These are phyloP conservation scores for Daldinia bambusicola DNA, from an alignment of 495 filamentous ascomycete species.

Conservation along the genomic window DNA sequence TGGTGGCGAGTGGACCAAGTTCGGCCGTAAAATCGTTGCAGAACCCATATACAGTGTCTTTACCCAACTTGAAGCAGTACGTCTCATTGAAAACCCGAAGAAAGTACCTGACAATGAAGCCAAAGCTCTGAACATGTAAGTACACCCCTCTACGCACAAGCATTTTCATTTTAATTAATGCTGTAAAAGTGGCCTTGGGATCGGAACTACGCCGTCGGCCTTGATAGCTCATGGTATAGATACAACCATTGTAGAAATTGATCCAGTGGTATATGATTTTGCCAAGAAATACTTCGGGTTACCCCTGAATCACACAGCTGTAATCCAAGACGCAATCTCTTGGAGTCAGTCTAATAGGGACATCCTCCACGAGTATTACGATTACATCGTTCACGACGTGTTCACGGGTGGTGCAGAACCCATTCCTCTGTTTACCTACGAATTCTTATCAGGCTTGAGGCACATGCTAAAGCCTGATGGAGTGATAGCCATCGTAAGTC, in stretches of 20 bases:
- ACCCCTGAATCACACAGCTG: conserved; percentile 77
- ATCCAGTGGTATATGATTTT: conserved; percentile 86
- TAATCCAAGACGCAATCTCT: conserved; percentile 81
- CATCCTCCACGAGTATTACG: conserved; percentile 62
- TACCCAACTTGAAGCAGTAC: conserved; percentile 88
- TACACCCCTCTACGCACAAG: conserved; percentile 8
- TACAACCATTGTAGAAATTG: conserved; percentile 93
- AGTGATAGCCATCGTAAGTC: conserved; percentile 86
- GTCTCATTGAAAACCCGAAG: conserved; percentile 72
- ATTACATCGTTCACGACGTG: conserved; percentile 98
- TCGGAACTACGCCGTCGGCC: conserved; percentile 89
- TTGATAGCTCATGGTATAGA: conserved; percentile 87
- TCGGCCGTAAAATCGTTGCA: conserved; percentile 63
- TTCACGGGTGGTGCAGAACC: conserved; percentile 97
- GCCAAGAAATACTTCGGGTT: conserved; percentile 85
- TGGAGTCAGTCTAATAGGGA: conserved; percentile 70
- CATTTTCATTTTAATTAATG: conserved; percentile 19
- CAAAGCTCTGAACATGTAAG: conserved; percentile 85
- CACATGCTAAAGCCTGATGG: conserved; percentile 78
- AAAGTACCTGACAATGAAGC: conserved; percentile 69
- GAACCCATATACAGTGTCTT: conserved; percentile 96
- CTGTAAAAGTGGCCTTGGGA: conserved; percentile 78
- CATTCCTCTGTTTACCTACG: conserved; percentile 82
- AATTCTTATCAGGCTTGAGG: conserved; percentile 77
- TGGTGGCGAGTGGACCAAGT: conserved; percentile 89